Percentiles rank a stretch among this genome's conserved stretches.
These are phyloP conservation scores for Sporormia fimetaria DNA, from an alignment of 495 filamentous ascomycete species.

Conservation along the genomic window DNA sequence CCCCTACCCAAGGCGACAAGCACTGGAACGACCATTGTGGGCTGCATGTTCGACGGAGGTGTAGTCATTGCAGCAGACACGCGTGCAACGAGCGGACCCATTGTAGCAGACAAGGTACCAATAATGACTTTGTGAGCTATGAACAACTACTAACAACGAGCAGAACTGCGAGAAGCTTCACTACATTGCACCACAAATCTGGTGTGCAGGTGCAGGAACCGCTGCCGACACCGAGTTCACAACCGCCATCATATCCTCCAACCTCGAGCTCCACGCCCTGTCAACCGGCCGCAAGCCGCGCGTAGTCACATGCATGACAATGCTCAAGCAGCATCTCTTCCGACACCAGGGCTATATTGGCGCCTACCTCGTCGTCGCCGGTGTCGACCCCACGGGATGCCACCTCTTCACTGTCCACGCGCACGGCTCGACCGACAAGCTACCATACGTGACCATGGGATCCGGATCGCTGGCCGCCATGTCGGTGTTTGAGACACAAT, in stretches of 20 bases:
- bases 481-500: conserved; percentile 94
- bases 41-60: conserved; percentile 91
- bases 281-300: conserved; percentile 92
- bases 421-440: conserved; percentile 96
- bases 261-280: conserved; percentile 90
- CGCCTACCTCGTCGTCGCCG: conserved; percentile 94
- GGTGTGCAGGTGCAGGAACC: conserved; percentile 97
- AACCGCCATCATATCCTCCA: conserved; percentile 94
- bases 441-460: conserved; percentile 99
- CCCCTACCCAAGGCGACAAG: conserved; percentile 95
- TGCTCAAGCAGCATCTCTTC: conserved; percentile 99
- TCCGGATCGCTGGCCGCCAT: conserved; percentile 92
- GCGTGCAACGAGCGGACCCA: conserved; percentile 90
- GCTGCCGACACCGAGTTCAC: conserved; percentile 99
- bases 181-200: conserved; percentile 97
- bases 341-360: conserved; percentile 95
- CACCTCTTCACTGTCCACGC: conserved; percentile 97
- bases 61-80: conserved; percentile 98
- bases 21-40: conserved; percentile 98
- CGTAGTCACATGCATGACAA: conserved; percentile 98
- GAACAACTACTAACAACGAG: too few species aligned
- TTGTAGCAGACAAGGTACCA: conserved; percentile 93
- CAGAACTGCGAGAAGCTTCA: conserved; percentile 99
- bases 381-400: conserved; percentile 92
- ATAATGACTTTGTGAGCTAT: background rate